Percentiles rank a stretch among this genome's conserved stretches.
These are phyloP conservation scores for Ceratobasidium sp. DNA, from an alignment of 1,284 basidiomycete genomes.

Conservation along the genomic window DNA sequence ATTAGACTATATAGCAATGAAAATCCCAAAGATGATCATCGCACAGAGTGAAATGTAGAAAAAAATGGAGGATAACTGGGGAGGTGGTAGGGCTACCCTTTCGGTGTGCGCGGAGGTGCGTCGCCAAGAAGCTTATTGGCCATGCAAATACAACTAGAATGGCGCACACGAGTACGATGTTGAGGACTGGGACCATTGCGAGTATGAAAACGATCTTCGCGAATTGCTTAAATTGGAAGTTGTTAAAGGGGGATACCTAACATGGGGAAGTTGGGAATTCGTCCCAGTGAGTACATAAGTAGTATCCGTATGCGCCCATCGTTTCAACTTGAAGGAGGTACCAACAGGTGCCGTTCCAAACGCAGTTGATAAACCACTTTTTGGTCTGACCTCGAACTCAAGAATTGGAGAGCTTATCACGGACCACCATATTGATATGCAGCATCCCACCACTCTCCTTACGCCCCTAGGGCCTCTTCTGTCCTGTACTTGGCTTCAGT, in stretches of 20 bases:
- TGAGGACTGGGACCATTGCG: slow-evolving; percentile 32
- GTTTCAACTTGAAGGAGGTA: slow-evolving; percentile 39
- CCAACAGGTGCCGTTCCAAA: slow-evolving; percentile 42
- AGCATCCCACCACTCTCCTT: no score
- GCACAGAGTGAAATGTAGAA: slow-evolving; percentile 27
- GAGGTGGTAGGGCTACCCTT: not conserved
- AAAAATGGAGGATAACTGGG: slow-evolving; percentile 24
- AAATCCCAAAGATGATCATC: slow-evolving; percentile 6
- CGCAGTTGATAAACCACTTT: slow-evolving; percentile 19
- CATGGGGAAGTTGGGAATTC: slow-evolving; percentile 19
- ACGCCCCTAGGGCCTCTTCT: no score
- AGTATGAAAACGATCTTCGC: slow-evolving; percentile 35
- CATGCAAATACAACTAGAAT: slow-evolving; percentile 24
- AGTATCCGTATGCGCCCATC: slow-evolving; percentile 36
- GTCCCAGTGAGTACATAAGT: slow-evolving; percentile 36
- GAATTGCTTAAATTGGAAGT: slow-evolving; percentile 12
- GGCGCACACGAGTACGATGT: slow-evolving; percentile 14
- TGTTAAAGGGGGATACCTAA: slow-evolving; percentile 16
- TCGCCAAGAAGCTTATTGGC: slow-evolving; percentile 21
- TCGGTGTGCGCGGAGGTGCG: not conserved
- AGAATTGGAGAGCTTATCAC: no score
- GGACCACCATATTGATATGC: no score
- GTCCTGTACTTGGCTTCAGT: no score
- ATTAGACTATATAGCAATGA: slow-evolving; percentile 10
- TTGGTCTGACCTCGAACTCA: not conserved